Evolutionary conservation across 768 basidiomycete genomes (phyloP).

Genomic region (Termitomyces sp.): DNA sequence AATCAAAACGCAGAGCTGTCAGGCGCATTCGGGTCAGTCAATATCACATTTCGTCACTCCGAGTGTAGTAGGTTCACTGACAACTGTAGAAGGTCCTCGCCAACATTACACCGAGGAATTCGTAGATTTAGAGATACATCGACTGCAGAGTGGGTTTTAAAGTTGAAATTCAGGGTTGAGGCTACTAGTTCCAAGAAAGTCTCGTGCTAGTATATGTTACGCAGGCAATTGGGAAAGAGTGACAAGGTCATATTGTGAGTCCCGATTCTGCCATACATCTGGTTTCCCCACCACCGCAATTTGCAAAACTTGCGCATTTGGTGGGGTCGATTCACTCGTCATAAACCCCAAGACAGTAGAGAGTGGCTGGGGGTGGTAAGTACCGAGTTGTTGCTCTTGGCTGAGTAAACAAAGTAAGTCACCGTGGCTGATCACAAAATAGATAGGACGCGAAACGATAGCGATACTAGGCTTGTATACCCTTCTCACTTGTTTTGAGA

Average conservation of each 20-base stretch:
- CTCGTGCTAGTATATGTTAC: background rate
- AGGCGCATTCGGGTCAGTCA: background rate
- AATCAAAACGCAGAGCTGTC: background rate
- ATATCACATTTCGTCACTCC: background rate
- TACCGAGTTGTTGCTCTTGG: too few relatives aligned
- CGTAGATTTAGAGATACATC: constrained; percentile 3
- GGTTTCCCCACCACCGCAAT: too few relatives aligned
- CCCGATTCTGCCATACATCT: background rate
- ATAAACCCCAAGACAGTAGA: too few relatives aligned
- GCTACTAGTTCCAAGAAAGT: background rate
- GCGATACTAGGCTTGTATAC: too few relatives aligned
- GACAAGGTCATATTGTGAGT: background rate
- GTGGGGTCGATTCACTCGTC: too few relatives aligned
- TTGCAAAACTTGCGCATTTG: too few relatives aligned
- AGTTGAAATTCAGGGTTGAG: background rate
- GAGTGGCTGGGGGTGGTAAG: too few relatives aligned
- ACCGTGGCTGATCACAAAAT: too few relatives aligned
- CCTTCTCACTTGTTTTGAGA: too few relatives aligned
- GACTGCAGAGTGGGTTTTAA: background rate
- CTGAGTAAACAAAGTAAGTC: too few relatives aligned
- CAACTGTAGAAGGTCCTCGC: background rate
- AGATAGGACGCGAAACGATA: too few relatives aligned
- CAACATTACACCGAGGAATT: background rate
- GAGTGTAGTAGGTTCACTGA: background rate
- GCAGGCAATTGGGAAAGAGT: background rate